These are phyloP conservation scores for Posidonia australis DNA, from an alignment of 106 monocot species.

Conservation along the genomic window DNA sequence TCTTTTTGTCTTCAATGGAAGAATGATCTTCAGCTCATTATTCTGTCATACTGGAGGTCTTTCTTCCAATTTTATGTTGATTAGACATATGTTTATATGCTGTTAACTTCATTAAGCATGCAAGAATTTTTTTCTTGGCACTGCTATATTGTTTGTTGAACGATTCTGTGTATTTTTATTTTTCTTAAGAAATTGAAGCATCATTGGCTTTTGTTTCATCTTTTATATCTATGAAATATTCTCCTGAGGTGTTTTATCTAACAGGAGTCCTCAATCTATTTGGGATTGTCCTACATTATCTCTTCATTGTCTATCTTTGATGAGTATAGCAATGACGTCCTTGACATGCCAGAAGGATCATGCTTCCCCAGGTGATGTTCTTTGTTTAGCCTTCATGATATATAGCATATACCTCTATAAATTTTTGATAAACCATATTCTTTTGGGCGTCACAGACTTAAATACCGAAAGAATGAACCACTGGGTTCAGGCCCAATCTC, in stretches of 20 bases:
- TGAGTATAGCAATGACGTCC: constrained; percentile 88
- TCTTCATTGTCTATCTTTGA: constrained; percentile 72
- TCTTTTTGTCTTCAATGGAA: no score
- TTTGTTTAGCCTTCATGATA: no score
- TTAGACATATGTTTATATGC: no score
- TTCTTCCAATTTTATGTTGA: no score
- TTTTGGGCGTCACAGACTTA: constrained; percentile 23
- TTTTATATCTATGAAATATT: not conserved
- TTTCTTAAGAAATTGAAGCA: not conserved
- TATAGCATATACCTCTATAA: no score
- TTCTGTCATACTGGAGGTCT: no score
- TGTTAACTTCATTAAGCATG: no score
- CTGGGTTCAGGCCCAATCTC: constrained; percentile 27
- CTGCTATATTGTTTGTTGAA: no score
- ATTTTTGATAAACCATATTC: not conserved
- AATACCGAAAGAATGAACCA: constrained; percentile 36
- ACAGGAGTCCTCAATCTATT: constrained; percentile 64
- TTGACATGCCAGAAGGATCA: constrained; percentile 83
- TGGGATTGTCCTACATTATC: constrained; percentile 61
- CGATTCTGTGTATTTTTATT: no score
- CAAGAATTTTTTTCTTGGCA: no score
- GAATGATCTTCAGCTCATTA: no score
- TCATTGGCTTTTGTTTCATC: no score
- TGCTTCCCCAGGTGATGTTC: constrained; percentile 48
- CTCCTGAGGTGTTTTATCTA: not conserved